Evolutionary conservation across 805 yeast genomes (phyloP).

Genomic region (Maudiozyma turicensis): DNA sequence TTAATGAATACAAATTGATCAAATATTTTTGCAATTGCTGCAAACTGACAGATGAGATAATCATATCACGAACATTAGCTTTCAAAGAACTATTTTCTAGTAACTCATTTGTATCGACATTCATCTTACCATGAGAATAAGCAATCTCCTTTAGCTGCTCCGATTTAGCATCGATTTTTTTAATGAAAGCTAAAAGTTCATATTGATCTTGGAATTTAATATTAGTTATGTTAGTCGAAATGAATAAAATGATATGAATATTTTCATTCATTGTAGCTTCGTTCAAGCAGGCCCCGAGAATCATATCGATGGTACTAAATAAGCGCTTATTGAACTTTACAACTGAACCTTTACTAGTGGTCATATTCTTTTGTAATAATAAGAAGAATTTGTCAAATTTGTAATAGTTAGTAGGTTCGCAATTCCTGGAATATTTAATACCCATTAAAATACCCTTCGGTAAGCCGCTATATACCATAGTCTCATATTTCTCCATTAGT

Average conservation of each 20-base stretch:
- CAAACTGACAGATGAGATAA: constrained; percentile 10
- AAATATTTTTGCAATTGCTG: constrained; percentile 8
- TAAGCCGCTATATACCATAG: constrained; percentile 58
- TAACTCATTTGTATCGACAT: not conserved
- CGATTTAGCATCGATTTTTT: constrained; percentile 11
- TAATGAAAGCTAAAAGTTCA: constrained; percentile 16
- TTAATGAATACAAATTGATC: constrained; percentile 10
- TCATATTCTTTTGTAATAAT: constrained; percentile 11
- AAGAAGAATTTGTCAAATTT: constrained; percentile 9
- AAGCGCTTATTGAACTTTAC: constrained; percentile 12
- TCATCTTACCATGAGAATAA: constrained; percentile 3
- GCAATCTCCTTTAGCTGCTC: constrained; percentile 19
- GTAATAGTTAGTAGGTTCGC: constrained; percentile 5
- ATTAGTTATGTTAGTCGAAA: constrained; percentile 15
- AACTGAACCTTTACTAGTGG: constrained; percentile 11
- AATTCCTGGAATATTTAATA: constrained; percentile 30
- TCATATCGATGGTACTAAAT: not conserved
- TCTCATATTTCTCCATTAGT: constrained; percentile 57
- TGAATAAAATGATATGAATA: constrained; percentile 11
- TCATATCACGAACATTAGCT: constrained; percentile 3
- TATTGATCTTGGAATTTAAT: constrained; percentile 13
- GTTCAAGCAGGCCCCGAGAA: not conserved
- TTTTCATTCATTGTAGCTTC: constrained; percentile 1
- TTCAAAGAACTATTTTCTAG: not conserved
- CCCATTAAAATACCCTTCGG: constrained; percentile 54